A percentile compares a stretch with the other conserved stretches of the same genome.
Evolutionary conservation across 2,329 filamentous ascomycete species (phyloP).

Genomic region (Neobulgaria alba): DNA sequence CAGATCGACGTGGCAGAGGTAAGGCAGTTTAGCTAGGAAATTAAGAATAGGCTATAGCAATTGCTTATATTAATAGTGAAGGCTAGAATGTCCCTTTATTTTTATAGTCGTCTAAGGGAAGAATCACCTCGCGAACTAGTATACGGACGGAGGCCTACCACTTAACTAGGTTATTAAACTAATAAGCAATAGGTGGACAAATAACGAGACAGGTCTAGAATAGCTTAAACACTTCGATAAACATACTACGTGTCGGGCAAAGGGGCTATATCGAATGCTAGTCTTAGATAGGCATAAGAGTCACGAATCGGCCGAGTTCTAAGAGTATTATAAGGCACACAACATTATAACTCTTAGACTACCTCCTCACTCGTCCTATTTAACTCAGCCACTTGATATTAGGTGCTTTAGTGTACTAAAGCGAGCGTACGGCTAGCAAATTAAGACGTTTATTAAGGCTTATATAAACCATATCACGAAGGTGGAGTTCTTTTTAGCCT

Average conservation of each 20-base stretch:
- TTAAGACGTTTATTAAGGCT: conserved; percentile 25
- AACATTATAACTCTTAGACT: conserved; percentile 30
- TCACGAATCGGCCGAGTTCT: conserved; percentile 25
- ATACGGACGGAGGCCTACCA: conserved; percentile 19
- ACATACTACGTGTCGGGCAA: conserved; percentile 21
- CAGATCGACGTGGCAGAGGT: conserved; percentile 12
- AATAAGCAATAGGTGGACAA: conserved; percentile 30
- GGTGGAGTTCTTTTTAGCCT: conserved; percentile 23
- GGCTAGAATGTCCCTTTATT: conserved; percentile 18
- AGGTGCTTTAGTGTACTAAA: conserved; percentile 32
- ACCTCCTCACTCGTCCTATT: conserved; percentile 29
- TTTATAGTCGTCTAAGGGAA: conserved; percentile 20
- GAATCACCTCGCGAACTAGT: conserved; percentile 21
- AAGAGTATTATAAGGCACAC: conserved; percentile 29
- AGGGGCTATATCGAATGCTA: conserved; percentile 28
- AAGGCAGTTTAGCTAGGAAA: conserved; percentile 19
- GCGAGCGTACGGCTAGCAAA: conserved; percentile 24
- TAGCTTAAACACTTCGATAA: conserved; percentile 32
- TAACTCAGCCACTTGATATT: conserved; percentile 34
- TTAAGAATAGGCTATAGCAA: conserved; percentile 22
- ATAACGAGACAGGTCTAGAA: conserved; percentile 28
- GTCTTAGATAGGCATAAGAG: conserved; percentile 32
- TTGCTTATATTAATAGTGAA: conserved; percentile 18
- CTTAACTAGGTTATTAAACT: conserved; percentile 25
- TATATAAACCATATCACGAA: conserved; percentile 28